A percentile compares a stretch with the other conserved stretches of the same genome.
phyloP scores from a whole-genome alignment of 345 rosid species.

The Raphanus raphanistrum region DNA sequence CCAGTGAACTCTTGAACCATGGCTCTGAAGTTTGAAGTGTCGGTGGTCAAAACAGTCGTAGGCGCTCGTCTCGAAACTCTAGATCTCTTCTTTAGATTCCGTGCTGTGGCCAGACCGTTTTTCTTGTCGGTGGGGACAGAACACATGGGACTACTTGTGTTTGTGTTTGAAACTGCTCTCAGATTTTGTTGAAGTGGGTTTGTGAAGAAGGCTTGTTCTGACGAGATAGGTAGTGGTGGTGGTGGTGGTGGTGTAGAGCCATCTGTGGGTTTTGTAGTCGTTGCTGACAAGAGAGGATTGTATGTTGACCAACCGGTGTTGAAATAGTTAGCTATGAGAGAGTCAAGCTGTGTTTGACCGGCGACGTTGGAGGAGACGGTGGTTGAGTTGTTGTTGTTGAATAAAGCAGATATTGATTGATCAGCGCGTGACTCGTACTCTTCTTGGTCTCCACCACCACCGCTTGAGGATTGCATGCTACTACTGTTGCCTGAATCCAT shows the following conservation, averaged over 20 bases:
- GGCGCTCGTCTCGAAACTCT: constrained; percentile 93
- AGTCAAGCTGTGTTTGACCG: constrained; percentile 31
- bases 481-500: constrained; percentile 44
- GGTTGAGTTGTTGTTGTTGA: constrained; percentile 37
- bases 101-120: constrained; percentile 34
- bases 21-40: constrained; percentile 88
- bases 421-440: constrained; percentile 43
- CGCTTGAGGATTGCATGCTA: constrained; percentile 45
- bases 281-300: constrained; percentile 50
- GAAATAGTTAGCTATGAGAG: constrained; percentile 59
- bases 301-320: constrained; percentile 50
- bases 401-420: constrained; percentile 39
- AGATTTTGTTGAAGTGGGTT: constrained; percentile 25
- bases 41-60: constrained; percentile 87
- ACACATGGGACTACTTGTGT: constrained; percentile 37
- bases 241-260: constrained; percentile 43
- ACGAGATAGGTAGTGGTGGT: constrained; percentile 28
- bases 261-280: constrained; percentile 22
- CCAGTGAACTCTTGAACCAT: constrained; percentile 99
- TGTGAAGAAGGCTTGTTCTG: constrained; percentile 39
- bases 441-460: constrained; percentile 40
- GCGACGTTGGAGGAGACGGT: constrained; percentile 28
- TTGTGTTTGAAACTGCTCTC: constrained; percentile 9
- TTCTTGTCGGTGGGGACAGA: constrained; percentile 40
- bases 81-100: constrained; percentile 85